Conservation (phyloP, 371 early-diverging fungal species). For the Mortierella sp. region DNA sequence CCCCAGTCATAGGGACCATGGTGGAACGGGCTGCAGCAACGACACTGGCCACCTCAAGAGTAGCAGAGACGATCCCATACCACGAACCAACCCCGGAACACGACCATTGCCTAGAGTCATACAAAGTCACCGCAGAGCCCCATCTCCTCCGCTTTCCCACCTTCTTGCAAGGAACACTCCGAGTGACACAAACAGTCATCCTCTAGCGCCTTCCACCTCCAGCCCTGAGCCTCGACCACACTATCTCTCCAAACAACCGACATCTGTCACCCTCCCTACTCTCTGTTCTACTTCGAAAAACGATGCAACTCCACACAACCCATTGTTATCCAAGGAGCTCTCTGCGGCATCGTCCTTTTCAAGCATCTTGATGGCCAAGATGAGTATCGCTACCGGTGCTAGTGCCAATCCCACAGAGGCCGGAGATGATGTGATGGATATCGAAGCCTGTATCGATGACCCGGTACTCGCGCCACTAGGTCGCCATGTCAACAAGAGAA, state of each 20-base stretch:
- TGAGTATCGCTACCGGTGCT: not conserved
- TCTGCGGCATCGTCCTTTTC: constrained; percentile 10
- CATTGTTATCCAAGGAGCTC: constrained; percentile 5
- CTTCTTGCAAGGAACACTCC: too few species aligned
- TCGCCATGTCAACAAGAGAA: constrained; percentile 56
- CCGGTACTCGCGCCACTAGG: constrained; percentile 69
- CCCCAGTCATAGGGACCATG: too few species aligned
- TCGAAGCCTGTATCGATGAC: constrained; percentile 71
- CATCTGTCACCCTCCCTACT: not conserved
- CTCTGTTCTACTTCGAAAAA: not conserved
- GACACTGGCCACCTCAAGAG: too few species aligned
- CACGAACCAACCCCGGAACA: too few species aligned
- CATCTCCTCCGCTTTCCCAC: not conserved
- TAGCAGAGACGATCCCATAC: too few species aligned
- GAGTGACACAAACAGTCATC: too few species aligned
- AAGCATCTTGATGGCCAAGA: constrained; percentile 13
- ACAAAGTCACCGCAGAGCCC: too few species aligned
- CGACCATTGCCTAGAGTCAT: too few species aligned
- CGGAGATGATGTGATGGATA: constrained; percentile 56
- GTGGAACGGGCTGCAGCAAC: too few species aligned
- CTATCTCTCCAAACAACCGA: not conserved
- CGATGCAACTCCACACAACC: not conserved
- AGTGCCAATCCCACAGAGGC: not conserved
- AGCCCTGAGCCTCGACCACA: too few species aligned
- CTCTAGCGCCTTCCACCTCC: too few species aligned